phyloP scores from a whole-genome alignment of 2,329 filamentous ascomycete genomes.

The Fusarium musae region DNA sequence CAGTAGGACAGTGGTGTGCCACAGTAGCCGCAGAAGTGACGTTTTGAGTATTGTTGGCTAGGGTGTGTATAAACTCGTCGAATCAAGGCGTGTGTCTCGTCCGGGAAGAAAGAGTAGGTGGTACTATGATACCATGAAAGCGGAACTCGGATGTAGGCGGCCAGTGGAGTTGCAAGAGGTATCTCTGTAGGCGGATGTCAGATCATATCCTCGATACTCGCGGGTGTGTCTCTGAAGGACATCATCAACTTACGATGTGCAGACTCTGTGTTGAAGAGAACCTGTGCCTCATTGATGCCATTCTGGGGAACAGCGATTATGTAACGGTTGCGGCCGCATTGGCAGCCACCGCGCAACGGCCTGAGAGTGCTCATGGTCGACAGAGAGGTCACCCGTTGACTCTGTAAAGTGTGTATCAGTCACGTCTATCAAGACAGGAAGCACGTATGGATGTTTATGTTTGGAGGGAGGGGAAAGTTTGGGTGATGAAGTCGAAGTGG shows the following conservation, averaged over 20 bases:
- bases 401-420: background rate
- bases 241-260: slow-evolving; percentile 72
- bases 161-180: slow-evolving; percentile 76
- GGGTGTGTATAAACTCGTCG: slow-evolving; percentile 73
- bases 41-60: slow-evolving; percentile 67
- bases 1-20: slow-evolving; percentile 87
- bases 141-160: slow-evolving; percentile 85
- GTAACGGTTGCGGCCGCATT: slow-evolving; percentile 88
- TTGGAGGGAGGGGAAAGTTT: background rate
- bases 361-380: slow-evolving; percentile 59
- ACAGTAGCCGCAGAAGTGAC: slow-evolving; percentile 92
- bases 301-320: slow-evolving; percentile 74
- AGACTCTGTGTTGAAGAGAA: slow-evolving; percentile 79
- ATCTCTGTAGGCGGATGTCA: slow-evolving; percentile 58
- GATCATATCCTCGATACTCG: slow-evolving; percentile 1
- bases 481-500: slow-evolving; percentile 14
- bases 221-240: background rate
- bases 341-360: slow-evolving; percentile 79
- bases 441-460: background rate
- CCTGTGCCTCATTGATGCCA: slow-evolving; percentile 66
- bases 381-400: background rate
- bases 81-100: slow-evolving; percentile 77
- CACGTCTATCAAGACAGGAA: background rate
- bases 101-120: slow-evolving; percentile 79
- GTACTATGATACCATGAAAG: slow-evolving; percentile 82